Percentiles rank a stretch among this genome's conserved stretches.
Evolutionary conservation across 345 rosid species (phyloP).

Genomic region (Rhizophora mangle): DNA sequence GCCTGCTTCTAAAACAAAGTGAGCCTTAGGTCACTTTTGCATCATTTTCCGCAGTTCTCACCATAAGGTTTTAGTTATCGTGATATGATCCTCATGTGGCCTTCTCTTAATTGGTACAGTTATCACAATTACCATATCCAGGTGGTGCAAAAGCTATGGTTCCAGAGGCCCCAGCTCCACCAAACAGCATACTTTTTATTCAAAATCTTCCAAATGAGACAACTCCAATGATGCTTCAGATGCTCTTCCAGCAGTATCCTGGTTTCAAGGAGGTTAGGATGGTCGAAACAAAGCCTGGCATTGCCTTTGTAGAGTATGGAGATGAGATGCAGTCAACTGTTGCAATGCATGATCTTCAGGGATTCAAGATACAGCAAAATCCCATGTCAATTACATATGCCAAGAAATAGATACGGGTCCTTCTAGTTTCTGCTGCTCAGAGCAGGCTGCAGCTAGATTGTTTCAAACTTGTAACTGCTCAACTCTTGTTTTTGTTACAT

Average conservation of each 20-base stretch:
- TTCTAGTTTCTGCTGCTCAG: too few species aligned
- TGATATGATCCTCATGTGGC: background rate
- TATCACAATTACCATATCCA: constrained; percentile 79
- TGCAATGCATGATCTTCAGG: constrained; percentile 86
- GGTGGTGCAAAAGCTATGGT: constrained; percentile 56
- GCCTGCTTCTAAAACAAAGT: background rate
- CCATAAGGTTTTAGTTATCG: background rate
- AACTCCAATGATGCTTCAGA: constrained; percentile 75
- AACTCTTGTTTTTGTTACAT: background rate
- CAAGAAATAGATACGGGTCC: constrained; percentile 60
- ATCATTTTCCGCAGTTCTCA: background rate
- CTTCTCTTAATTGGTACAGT: constrained; percentile 41
- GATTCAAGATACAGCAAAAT: constrained; percentile 72
- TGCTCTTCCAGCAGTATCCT: constrained; percentile 61
- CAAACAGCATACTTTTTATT: constrained; percentile 84
- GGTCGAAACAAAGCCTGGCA: constrained; percentile 94
- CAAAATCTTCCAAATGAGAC: constrained; percentile 90
- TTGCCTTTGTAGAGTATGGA: constrained; percentile 85
- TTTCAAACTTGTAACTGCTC: constrained; percentile 5
- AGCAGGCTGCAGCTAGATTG: constrained; percentile 2
- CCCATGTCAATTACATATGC: constrained; percentile 85
- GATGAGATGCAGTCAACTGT: constrained; percentile 87
- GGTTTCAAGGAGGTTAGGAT: constrained; percentile 96
- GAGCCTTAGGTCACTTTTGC: background rate
- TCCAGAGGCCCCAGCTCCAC: constrained; percentile 92